Base-by-base conservation (phyloP, 164 flowering plant genomes). In the Chimonanthus praecox region DNA sequence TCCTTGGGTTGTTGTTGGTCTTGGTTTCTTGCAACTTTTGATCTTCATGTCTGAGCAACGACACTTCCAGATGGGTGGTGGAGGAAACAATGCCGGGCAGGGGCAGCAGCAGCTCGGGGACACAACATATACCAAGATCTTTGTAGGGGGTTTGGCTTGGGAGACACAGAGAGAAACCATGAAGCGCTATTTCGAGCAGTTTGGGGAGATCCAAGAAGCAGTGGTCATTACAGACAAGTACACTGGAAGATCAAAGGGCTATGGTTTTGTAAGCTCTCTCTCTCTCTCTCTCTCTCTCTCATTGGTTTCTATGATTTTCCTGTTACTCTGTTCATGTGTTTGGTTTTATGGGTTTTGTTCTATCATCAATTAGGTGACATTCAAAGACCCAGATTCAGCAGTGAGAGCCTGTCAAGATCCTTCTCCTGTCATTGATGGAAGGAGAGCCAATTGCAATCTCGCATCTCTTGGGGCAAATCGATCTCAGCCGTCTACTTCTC, bases 101-200 rank as follows among this genome's bases (percentile, higher is more conserved):
- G 84, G 82, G 45, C 33, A 62, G 65, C 20, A 20, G 33, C 82
- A 76, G 68, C 80, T 80, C 51, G 82, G 80, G 64, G 90, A 88
- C 75, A 85, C 92, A 3, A 85, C 89, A 44, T 84, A 79, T 49
- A 88, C 90, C 21, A 88, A 88, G 77, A 80, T 88, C 69, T 88
- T 88, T 72, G 94, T 88, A 11, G 92, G 90, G 18, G 94, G 90
- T 5, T 80, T 88, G 82, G 90, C 89, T 69, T 87, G 90, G 94
- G 92, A 86, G 83, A 89, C 90, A 7, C 86, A 86, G 60, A 84
- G 86, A 74, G 91, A 88, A 15, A 85, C 90, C 9, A 85, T 88
- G 92, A 78, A 80, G 66, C 78, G 85, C 64, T 88, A 88, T 76
- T 88, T 88, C 75, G 90, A 87, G 77, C 92, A 88, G 80, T 88